Conservation (phyloP, 1,284 basidiomycete genomes). For the Schizophyllum amplum region DNA sequence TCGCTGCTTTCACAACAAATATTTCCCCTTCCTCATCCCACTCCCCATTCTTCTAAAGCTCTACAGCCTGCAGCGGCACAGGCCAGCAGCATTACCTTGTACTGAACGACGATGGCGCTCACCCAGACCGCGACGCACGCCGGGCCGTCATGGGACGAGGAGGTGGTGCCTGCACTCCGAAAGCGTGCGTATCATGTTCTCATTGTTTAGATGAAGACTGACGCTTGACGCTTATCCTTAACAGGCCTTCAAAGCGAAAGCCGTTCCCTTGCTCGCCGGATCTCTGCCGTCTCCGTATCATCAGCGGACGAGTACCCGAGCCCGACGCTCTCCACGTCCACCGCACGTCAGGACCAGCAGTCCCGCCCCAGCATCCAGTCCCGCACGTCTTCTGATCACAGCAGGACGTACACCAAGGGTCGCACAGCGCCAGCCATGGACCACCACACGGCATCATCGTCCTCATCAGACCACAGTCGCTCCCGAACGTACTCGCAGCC, state of each 20-base stretch:
- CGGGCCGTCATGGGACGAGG: conserved; percentile 59
- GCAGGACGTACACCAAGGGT: conserved; percentile 11
- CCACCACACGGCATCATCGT: conserved; percentile 11
- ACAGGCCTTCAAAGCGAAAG: conserved; percentile 70
- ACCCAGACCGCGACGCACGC: conserved; percentile 44
- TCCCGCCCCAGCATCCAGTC: conserved; percentile 7
- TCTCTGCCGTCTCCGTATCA: conserved; percentile 61
- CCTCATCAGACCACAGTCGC: conserved; percentile 23
- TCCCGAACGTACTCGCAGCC: conserved; percentile 59
- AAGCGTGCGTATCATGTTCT: conserved; percentile 42
- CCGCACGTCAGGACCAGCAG: background rate
- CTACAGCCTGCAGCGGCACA: too few relatives aligned
- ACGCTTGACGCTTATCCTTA: conserved; percentile 10
- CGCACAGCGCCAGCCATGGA: conserved; percentile 12
- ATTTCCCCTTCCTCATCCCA: too few relatives aligned
- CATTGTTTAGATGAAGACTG: conserved; percentile 5
- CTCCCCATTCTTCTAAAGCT: too few relatives aligned
- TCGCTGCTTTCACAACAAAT: background rate
- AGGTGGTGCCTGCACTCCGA: conserved; percentile 61
- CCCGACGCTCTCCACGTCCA: conserved; percentile 5
- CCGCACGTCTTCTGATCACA: conserved; percentile 9
- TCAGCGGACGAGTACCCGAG: conserved; percentile 33
- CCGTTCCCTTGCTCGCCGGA: conserved; percentile 57
- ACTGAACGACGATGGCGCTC: conserved; percentile 34
- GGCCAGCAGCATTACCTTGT: too few relatives aligned